These are phyloP conservation scores for Perkinsus marinus DNA, from an alignment of 169 alveolate genomes.

Conservation along the genomic window DNA sequence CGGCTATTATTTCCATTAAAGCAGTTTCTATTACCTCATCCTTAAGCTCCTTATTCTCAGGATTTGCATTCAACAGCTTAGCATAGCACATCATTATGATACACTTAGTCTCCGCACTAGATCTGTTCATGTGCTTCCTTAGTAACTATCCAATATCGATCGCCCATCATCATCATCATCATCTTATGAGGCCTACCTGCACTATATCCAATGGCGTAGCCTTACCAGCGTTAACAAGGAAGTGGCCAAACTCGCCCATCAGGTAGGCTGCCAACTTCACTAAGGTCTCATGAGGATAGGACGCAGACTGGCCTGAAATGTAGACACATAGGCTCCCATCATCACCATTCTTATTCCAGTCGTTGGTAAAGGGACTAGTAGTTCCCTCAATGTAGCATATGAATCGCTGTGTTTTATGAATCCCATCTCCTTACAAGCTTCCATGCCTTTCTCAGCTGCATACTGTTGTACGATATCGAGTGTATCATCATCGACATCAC, in stretches of 20 bases:
- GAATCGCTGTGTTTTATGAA: too few relatives aligned
- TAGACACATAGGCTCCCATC: too few relatives aligned
- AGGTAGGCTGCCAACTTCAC: conserved; percentile 57
- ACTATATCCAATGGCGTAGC: not conserved
- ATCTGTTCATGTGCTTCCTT: not conserved
- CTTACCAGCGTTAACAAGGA: not conserved
- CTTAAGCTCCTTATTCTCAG: not conserved
- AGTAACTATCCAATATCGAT: not conserved
- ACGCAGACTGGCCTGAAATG: not conserved
- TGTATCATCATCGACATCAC: conserved; percentile 17
- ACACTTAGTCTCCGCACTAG: not conserved
- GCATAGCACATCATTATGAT: not conserved
- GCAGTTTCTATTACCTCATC: not conserved
- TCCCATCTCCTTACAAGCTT: conserved; percentile 23
- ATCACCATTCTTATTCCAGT: too few relatives aligned
- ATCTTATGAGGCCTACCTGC: too few relatives aligned
- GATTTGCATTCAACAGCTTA: not conserved
- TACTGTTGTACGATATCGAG: conserved; percentile 37
- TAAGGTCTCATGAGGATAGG: conserved; percentile 60
- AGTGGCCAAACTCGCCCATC: conserved; percentile 56
- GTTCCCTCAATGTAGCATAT: too few relatives aligned
- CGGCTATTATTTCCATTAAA: too few relatives aligned
- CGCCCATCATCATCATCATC: not conserved
- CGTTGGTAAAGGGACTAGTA: too few relatives aligned
- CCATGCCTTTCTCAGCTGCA: conserved; percentile 50